phyloP scores from a whole-genome alignment of 129 eudicot genomes.

The Heracleum sosnowskyi region DNA sequence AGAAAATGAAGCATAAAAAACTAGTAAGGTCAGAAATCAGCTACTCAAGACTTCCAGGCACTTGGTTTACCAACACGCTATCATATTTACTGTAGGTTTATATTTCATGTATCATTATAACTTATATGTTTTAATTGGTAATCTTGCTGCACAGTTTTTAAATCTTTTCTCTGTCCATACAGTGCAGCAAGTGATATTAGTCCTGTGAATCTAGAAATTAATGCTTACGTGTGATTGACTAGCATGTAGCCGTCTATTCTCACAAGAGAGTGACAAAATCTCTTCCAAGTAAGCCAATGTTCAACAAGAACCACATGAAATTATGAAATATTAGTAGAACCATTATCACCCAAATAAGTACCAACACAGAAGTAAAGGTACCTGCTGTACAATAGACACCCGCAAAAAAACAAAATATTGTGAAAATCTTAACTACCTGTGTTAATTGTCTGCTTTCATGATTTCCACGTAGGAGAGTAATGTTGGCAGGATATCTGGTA shows the following conservation, averaged over 20 bases:
- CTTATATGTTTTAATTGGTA: not conserved
- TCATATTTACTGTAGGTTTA: not conserved
- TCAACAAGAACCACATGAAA: not conserved
- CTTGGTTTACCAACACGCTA: not conserved
- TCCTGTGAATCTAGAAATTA: not conserved
- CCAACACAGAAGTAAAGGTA: not conserved
- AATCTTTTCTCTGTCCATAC: not conserved
- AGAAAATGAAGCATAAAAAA: conserved; percentile 1
- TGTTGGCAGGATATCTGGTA: conserved; percentile 88
- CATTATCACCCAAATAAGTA: not conserved
- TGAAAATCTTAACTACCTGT: conserved; percentile 40
- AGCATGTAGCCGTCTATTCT: not conserved
- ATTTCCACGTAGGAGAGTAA: conserved; percentile 94
- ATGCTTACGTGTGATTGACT: not conserved
- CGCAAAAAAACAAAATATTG: not conserved
- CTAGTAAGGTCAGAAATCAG: not conserved
- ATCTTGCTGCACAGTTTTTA: not conserved
- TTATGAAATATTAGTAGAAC: not conserved
- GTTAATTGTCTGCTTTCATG: conserved; percentile 98
- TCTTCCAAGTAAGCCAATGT: not conserved
- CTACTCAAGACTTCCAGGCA: not conserved
- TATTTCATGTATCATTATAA: not conserved
- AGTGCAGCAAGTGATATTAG: not conserved
- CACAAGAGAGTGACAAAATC: not conserved
- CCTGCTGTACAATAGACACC: not conserved